Evolutionary conservation across 331 rosid species (phyloP).

Genomic region (Acacia pycnantha): DNA sequence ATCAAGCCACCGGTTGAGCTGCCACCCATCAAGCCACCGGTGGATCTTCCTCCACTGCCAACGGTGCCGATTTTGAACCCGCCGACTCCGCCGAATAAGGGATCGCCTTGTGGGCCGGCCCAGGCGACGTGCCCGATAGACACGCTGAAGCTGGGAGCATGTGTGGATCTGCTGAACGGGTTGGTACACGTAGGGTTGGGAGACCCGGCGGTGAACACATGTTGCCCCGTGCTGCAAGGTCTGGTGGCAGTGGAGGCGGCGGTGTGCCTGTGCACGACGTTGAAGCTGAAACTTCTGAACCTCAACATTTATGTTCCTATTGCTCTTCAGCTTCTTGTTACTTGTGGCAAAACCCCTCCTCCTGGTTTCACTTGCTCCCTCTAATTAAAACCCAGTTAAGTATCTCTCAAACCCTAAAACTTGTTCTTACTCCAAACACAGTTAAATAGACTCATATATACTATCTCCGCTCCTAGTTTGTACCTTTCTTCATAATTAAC

Average conservation of each 20-base stretch:
- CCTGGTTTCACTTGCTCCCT: conserved; percentile 80
- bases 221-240: conserved; percentile 64
- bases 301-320: conserved; percentile 61
- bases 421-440: background rate
- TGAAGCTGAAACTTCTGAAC: conserved; percentile 62
- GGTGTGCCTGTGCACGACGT: conserved; percentile 69
- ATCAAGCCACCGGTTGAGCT: background rate
- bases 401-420: background rate
- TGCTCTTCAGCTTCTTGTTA: conserved; percentile 65
- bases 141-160: conserved; percentile 57
- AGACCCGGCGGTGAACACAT: conserved; percentile 51
- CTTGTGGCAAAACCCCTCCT: conserved; percentile 76
- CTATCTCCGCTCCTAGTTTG: too few species aligned
- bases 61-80: conserved; percentile 24
- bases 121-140: conserved; percentile 59
- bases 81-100: conserved; percentile 15
- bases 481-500: background rate
- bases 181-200: conserved; percentile 61
- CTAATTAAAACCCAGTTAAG: conserved; percentile 18
- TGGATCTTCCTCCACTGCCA: background rate
- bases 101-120: conserved; percentile 28
- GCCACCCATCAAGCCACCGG: conserved; percentile 22
- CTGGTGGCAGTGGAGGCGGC: conserved; percentile 66
- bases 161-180: conserved; percentile 62
- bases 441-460: background rate